Conservation (phyloP, 2,329 filamentous ascomycete species). For the Stemphylium lycopersici region DNA sequence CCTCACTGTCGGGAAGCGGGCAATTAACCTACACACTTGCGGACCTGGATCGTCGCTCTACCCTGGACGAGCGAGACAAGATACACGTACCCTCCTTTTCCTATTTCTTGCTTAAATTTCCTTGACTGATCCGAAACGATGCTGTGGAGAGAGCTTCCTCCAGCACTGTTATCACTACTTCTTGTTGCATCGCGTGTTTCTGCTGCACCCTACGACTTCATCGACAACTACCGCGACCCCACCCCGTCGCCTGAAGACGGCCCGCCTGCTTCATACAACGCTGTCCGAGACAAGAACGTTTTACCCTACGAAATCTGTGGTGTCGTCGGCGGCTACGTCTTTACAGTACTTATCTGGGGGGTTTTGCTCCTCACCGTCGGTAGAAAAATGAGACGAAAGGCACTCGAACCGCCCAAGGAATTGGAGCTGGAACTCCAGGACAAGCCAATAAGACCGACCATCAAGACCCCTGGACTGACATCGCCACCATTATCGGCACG, state of each 20-base stretch:
- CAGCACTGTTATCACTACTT: slow-evolving; percentile 35
- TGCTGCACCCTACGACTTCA: slow-evolving; percentile 35
- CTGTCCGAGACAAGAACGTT: slow-evolving; percentile 54
- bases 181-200: slow-evolving; percentile 30
- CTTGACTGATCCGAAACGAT: slow-evolving; percentile 26
- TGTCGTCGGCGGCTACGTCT: slow-evolving; percentile 81
- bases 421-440: slow-evolving; percentile 65
- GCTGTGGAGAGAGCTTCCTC: slow-evolving; percentile 34
- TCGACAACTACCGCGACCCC: slow-evolving; percentile 34
- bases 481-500: slow-evolving; percentile 37
- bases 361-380: slow-evolving; percentile 59
- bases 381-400: slow-evolving; percentile 51
- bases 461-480: slow-evolving; percentile 34
- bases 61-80: slow-evolving; percentile 13
- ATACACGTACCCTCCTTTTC: slow-evolving; percentile 11
- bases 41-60: slow-evolving; percentile 21
- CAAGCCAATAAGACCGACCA: slow-evolving; percentile 30
- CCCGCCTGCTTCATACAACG: slow-evolving; percentile 37
- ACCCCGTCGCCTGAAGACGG: slow-evolving; percentile 38
- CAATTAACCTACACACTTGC: slow-evolving; percentile 14
- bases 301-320: slow-evolving; percentile 83
- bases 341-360: slow-evolving; percentile 76
- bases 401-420: slow-evolving; percentile 58
- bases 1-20: slow-evolving; percentile 28
- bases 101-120: slow-evolving; percentile 11